Percentiles rank a stretch among this genome's conserved stretches.
Evolutionary conservation across 2,329 filamentous ascomycete species (phyloP).

Genomic region (Chlorencoelia australis): DNA sequence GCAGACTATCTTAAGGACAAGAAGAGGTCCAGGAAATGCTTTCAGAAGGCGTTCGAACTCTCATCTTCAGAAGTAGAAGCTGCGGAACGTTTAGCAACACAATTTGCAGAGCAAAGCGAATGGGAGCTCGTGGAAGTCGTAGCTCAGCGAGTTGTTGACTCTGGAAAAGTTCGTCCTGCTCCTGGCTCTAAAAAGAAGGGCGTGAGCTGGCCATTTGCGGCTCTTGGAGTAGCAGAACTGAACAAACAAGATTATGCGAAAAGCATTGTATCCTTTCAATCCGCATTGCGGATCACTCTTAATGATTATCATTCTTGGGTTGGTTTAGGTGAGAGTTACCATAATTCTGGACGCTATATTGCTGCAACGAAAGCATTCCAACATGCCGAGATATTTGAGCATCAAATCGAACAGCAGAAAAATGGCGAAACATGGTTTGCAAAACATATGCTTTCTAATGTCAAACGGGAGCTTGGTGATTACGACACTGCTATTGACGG

Average conservation of each 20-base stretch:
- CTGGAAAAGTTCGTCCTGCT: constrained; percentile 81
- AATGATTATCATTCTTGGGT: constrained; percentile 94
- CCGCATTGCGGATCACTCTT: constrained; percentile 73
- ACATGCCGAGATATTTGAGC: constrained; percentile 70
- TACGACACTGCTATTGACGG: constrained; percentile 72
- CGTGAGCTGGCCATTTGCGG: constrained; percentile 92
- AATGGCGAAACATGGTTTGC: constrained; percentile 81
- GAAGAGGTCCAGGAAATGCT: constrained; percentile 79
- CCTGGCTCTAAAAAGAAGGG: constrained; percentile 90
- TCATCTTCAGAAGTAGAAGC: constrained; percentile 79
- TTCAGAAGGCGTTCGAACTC: constrained; percentile 91
- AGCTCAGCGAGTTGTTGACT: constrained; percentile 82
- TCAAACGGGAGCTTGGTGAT: constrained; percentile 84
- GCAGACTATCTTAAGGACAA: constrained; percentile 83
- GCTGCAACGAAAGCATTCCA: constrained; percentile 88
- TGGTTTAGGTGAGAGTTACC: constrained; percentile 92
- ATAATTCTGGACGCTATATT: constrained; percentile 85
- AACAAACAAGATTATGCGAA: constrained; percentile 87
- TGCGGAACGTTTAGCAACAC: constrained; percentile 74
- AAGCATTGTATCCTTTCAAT: constrained; percentile 85
- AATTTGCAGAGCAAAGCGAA: constrained; percentile 81
- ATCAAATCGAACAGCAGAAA: constrained; percentile 42
- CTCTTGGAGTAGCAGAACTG: constrained; percentile 85
- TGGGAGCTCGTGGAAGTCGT: constrained; percentile 96
- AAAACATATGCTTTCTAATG: constrained; percentile 92